A percentile compares a stretch with the other conserved stretches of the same genome.
phyloP scores from a whole-genome alignment of 306 rosid species.

The Lathyrus oleraceus region DNA sequence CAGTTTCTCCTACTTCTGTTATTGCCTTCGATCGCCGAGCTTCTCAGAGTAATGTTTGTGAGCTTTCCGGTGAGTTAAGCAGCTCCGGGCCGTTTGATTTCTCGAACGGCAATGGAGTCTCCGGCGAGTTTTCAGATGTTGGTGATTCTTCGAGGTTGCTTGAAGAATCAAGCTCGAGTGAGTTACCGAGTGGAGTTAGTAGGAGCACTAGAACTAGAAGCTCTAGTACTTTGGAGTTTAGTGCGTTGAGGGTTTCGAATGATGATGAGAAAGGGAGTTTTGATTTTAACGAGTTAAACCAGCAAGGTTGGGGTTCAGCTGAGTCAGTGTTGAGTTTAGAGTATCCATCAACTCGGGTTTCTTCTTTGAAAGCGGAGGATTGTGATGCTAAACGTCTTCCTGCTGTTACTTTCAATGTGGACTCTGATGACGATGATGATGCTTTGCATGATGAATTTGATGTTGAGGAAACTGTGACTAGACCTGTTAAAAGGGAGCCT shows the following conservation, averaged over 20 bases:
- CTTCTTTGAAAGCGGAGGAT: slow-evolving; percentile 68
- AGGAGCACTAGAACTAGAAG: slow-evolving; percentile 30
- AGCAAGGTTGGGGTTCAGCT: slow-evolving; percentile 72
- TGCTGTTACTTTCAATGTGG: slow-evolving; percentile 64
- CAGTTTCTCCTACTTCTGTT: slow-evolving; percentile 79
- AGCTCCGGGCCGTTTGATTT: slow-evolving; percentile 88
- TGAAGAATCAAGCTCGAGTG: slow-evolving; percentile 46
- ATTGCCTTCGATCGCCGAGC: slow-evolving; percentile 74
- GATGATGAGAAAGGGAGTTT: slow-evolving; percentile 62
- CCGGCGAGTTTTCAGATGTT: slow-evolving; percentile 72
- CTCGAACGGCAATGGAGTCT: slow-evolving; percentile 56
- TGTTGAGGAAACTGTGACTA: slow-evolving; percentile 54
- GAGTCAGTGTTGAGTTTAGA: slow-evolving; percentile 86
- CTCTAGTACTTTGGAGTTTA: slow-evolving; percentile 59
- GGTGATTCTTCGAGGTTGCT: slow-evolving; percentile 53
- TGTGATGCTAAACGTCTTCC: slow-evolving; percentile 50
- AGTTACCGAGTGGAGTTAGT: slow-evolving; percentile 43
- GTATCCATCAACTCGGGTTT: slow-evolving; percentile 90
- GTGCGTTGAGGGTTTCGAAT: slow-evolving; percentile 51
- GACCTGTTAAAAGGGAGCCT: slow-evolving; percentile 59
- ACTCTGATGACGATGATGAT: slow-evolving; percentile 68
- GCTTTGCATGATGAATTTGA: slow-evolving; percentile 54
- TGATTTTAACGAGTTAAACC: slow-evolving; percentile 65
- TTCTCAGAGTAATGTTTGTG: slow-evolving; percentile 50
- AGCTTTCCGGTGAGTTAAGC: slow-evolving; percentile 74